These are phyloP conservation scores for Nemania sp. DNA, from an alignment of 2,329 filamentous ascomycete species.

Conservation along the genomic window DNA sequence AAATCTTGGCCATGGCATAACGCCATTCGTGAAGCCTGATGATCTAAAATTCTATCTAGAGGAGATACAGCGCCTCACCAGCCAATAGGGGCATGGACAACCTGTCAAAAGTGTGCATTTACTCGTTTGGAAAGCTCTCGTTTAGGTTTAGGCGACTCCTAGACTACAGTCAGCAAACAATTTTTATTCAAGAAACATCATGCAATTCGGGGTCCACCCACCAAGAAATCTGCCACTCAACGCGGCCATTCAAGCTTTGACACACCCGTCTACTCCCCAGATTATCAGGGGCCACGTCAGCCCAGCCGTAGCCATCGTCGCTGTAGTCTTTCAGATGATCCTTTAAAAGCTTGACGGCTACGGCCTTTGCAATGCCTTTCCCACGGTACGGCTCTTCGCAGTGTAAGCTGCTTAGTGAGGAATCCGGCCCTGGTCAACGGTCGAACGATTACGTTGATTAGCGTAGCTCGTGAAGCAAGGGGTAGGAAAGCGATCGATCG, in stretches of 20 bases:
- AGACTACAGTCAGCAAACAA: slow-evolving; percentile 19
- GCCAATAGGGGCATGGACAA: slow-evolving; percentile 37
- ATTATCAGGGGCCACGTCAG: slow-evolving; percentile 67
- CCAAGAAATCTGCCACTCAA: slow-evolving; percentile 63
- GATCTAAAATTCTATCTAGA: slow-evolving; percentile 92
- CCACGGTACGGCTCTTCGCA: slow-evolving; percentile 64
- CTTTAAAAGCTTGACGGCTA: slow-evolving; percentile 61
- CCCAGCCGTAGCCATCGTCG: slow-evolving; percentile 57
- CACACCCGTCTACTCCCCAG: slow-evolving; percentile 63
- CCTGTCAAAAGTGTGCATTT: background rate
- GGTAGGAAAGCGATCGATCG: slow-evolving; percentile 24
- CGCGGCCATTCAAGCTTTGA: slow-evolving; percentile 60
- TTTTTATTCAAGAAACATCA: background rate
- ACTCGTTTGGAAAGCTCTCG: slow-evolving; percentile 32
- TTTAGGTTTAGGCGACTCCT: slow-evolving; percentile 37
- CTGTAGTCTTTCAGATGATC: slow-evolving; percentile 51
- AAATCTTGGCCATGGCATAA: slow-evolving; percentile 95
- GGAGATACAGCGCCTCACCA: slow-evolving; percentile 77
- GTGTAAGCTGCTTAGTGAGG: slow-evolving; percentile 62
- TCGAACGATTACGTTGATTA: background rate
- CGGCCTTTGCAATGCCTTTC: slow-evolving; percentile 63
- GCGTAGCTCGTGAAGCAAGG: slow-evolving; percentile 22
- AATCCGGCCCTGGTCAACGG: slow-evolving; percentile 54
- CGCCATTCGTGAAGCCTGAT: slow-evolving; percentile 90
- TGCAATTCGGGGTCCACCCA: slow-evolving; percentile 39